phyloP scores from a whole-genome alignment of 768 basidiomycete species.

The Dacryopinax spathularia region DNA sequence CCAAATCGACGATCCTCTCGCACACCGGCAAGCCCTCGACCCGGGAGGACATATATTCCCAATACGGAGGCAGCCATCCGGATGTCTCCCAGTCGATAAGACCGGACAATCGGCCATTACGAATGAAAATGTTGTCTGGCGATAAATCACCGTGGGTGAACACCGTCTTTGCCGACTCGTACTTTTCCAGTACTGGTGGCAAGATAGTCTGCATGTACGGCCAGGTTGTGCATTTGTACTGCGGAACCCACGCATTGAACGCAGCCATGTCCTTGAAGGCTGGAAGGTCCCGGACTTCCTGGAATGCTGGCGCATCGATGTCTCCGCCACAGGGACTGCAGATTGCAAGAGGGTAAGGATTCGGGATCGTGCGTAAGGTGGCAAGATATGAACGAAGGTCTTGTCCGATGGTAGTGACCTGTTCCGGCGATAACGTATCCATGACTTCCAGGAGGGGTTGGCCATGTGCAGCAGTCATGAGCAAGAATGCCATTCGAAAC shows the following conservation, averaged over 20 bases:
- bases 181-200: neutral
- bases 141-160: conserved; percentile 4
- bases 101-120: neutral
- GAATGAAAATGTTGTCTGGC: neutral
- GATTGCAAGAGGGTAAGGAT: neutral
- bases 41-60: neutral
- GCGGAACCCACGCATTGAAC: neutral
- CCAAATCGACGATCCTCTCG: too few relatives aligned
- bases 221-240: neutral
- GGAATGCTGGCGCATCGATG: neutral
- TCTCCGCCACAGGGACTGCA: neutral
- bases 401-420: neutral
- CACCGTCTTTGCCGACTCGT: neutral
- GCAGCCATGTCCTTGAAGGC: neutral
- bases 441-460: neutral
- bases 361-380: neutral
- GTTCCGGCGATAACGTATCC: neutral
- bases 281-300: neutral
- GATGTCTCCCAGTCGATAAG: conserved; percentile 6
- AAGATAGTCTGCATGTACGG: neutral
- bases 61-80: neutral
- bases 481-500: neutral
- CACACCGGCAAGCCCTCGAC: too few relatives aligned
- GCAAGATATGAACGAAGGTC: neutral
- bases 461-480: neutral